Evolutionary conservation across 306 rosid genomes (phyloP), one percentile per base, ranked within the genome.

Genomic region (Prinsepia uniflora): DNA sequence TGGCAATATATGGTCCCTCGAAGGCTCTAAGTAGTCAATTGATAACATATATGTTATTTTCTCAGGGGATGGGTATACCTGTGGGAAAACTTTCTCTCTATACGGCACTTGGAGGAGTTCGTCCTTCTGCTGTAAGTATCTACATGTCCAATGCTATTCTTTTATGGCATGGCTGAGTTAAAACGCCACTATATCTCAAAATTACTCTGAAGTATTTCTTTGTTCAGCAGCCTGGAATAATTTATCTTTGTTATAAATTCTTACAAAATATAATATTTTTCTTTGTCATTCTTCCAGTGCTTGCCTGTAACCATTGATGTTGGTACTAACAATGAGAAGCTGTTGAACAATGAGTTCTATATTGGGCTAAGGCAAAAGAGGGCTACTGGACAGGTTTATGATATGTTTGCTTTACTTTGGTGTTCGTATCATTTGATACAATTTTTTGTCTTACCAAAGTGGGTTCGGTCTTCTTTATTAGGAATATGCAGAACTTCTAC

Each of bases 21-120:
- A n/a, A n/a, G n/a, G n/a, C n/a, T n/a, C 5, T 68, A 36, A 10
- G 17, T 52, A 54, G 22, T 62, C 64, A 57, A 60, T 49, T 71
- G 45, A 61, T 60, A 67, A 18, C 13, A 75, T 49, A 24, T 47
- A 17, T 78, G 72, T n/a, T 43, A 15, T 65, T 10, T 80, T 79
- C 19, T 72, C 85, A 94, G 98, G 98, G 98, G 30, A 94, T 94
- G 98, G 98, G 97, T 70, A 94, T 94, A 80, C 97, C 98, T 34
- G 95, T 90, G 24, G 98, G 98, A 20, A 94, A 94, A 77, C 98
- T 91, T 82, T 77, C 98, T 76, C 72, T 94, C 36, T 94, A 94
- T 68, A 81, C 98, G 0, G 98, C 98, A 6, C 98, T 94, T 73
- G 98, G 98, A 19, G 98, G 98, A 57, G 95, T 94, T 69, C 95